phyloP scores from a whole-genome alignment of 768 basidiomycete genomes.

The Naematelia encephala region DNA sequence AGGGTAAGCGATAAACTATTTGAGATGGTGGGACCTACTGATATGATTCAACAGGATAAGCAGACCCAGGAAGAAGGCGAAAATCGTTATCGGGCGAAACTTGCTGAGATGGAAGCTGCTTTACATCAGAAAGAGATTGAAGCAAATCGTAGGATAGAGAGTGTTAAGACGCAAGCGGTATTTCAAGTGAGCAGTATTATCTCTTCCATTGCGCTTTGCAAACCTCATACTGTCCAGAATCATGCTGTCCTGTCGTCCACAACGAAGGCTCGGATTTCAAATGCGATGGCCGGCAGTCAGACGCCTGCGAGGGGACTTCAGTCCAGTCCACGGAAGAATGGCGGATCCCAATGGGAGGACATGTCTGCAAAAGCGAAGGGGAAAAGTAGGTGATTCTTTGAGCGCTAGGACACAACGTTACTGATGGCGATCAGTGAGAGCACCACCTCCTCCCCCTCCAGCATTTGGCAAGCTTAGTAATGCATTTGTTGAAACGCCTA shows the following conservation, averaged over 20 bases:
- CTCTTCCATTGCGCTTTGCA: background rate
- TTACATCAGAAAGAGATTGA: slow-evolving; percentile 27
- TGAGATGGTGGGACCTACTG: background rate
- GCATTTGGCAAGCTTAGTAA: slow-evolving; percentile 29
- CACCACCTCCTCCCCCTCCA: slow-evolving; percentile 15
- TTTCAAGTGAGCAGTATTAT: slow-evolving; percentile 24
- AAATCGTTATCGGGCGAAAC: slow-evolving; percentile 13
- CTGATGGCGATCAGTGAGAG: slow-evolving; percentile 7
- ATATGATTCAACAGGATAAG: background rate
- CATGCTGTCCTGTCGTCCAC: slow-evolving; percentile 11
- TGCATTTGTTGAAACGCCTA: slow-evolving; percentile 28
- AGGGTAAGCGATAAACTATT: slow-evolving; percentile 17
- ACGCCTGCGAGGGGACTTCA: background rate
- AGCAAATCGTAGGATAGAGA: slow-evolving; percentile 26
- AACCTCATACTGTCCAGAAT: slow-evolving; percentile 10
- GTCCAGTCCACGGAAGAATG: background rate
- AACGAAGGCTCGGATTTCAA: background rate
- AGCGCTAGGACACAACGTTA: background rate
- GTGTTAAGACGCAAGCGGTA: slow-evolving; percentile 37
- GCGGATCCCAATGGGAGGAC: background rate
- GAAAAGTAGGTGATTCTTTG: slow-evolving; percentile 18
- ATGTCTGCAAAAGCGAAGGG: slow-evolving; percentile 18
- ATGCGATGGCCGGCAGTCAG: background rate
- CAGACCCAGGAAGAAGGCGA: background rate
- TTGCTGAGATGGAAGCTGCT: slow-evolving; percentile 27